These are phyloP conservation scores for Toxicodendron radicans DNA, from an alignment of 345 rosid genomes.

Conservation along the genomic window DNA sequence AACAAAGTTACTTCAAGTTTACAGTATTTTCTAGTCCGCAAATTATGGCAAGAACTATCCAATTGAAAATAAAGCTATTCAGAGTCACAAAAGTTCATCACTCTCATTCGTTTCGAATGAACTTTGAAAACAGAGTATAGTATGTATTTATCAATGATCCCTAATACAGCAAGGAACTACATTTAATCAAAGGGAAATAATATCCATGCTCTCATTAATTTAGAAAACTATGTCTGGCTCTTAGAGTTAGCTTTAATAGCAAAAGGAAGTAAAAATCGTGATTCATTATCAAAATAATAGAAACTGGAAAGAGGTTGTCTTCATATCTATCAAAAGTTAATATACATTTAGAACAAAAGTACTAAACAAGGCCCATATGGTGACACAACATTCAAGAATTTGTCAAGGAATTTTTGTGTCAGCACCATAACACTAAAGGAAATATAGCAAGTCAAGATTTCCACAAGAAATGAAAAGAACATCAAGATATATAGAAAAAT, in stretches of 20 bases:
- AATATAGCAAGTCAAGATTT: slow-evolving; percentile 2
- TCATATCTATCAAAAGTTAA: neutral
- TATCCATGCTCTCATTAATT: neutral
- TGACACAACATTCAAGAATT: slow-evolving; percentile 9
- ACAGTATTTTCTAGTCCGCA: neutral
- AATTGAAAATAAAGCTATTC: neutral
- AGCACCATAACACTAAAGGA: neutral
- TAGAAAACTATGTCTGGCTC: neutral
- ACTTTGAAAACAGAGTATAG: neutral
- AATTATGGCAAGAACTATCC: neutral
- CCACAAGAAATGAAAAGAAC: neutral
- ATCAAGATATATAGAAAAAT: neutral
- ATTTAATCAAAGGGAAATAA: neutral
- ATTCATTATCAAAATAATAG: neutral
- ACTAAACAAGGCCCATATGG: neutral
- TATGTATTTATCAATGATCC: neutral
- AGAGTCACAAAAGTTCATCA: slow-evolving; percentile 2
- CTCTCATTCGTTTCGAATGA: neutral
- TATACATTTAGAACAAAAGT: neutral
- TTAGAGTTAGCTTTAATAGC: neutral
- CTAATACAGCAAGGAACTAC: neutral
- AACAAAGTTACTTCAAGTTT: neutral
- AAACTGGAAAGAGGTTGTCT: neutral
- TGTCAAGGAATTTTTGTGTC: neutral
- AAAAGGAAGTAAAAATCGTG: neutral